Conservation (phyloP, 306 rosid genomes). For the Oxytropis ochrocephala region DNA sequence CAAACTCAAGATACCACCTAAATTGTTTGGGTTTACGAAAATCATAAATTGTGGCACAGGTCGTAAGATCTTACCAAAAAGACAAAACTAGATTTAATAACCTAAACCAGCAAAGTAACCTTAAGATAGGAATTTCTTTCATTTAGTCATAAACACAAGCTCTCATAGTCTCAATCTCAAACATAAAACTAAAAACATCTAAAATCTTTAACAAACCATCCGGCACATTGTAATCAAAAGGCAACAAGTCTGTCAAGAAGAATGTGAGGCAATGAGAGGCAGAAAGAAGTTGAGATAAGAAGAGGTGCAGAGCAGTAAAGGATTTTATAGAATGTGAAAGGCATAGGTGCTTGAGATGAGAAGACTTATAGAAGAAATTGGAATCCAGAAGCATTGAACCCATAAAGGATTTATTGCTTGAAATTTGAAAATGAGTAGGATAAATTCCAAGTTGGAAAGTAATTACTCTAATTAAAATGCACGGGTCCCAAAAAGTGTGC, state of each 20-base stretch:
- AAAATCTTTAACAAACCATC: background rate
- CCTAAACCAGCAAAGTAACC: background rate
- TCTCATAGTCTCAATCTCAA: background rate
- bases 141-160: background rate
- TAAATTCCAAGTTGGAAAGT: background rate
- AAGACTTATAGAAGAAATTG: background rate
- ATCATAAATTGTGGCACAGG: no score
- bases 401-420: background rate
- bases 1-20: no score
- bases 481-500: background rate
- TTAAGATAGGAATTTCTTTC: no score
- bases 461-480: background rate
- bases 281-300: background rate
- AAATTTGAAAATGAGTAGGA: background rate
- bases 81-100: no score
- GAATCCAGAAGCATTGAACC: background rate
- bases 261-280: background rate
- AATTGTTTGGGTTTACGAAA: no score
- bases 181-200: background rate
- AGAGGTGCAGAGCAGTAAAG: background rate
- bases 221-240: background rate
- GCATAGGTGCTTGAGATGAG: no score
- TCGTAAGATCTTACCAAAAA: no score
- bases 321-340: background rate
- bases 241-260: background rate